Evolutionary conservation across 1,139 yeast species (phyloP), one percentile per base, ranked within the genome.

Genomic region (Pichia sp.): DNA sequence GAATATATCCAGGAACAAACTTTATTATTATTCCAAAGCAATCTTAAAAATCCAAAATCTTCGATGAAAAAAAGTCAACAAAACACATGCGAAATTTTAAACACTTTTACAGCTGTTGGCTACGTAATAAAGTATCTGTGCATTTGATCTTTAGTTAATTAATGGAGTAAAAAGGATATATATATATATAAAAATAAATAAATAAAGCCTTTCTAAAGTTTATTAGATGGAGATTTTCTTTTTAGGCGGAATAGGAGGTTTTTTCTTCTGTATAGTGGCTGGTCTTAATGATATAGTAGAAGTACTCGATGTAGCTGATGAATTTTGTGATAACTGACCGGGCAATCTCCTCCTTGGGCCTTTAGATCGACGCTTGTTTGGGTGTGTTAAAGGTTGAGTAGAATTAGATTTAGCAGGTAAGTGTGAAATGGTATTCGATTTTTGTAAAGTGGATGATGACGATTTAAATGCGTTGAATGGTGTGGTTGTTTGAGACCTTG

Each of bases 281-380:
- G 35, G 16, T 32, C 34, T 23, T 25, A 34, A 13, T 18, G 38
- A 34, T 7, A 20, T 4, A n/a, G 39, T 11, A 12, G 18, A 18
- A 5, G 16, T 9, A 7, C 22, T 3, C 1, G 36, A 38, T 7
- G 30, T 18, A 9, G 22, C 9, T 32, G 36, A 18, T 16, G 36
- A 16, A 16, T 18, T 9, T 32, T 32, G 7, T 1, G 23, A 18
- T 32, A 41, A 7, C 5, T 12, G 11, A 11, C 37, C 34, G 4
- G 48, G 47, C 3, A 40, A 43, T 9, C 50, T 41, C 16, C 53
- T 43, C n/a, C 36, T 43, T 2, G 54, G 54, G 3, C 54, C 54
- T 18, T 39, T 44, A 5, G 48, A 43, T 25, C 54, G 43, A 6
- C 32, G 9, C 29, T 51, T 51, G 22, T 48, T 51, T 9, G 48